Percentiles rank a stretch among this genome's conserved stretches.
Conservation (phyloP, 495 filamentous ascomycete genomes). For the Aspergillus nanangensis region DNA sequence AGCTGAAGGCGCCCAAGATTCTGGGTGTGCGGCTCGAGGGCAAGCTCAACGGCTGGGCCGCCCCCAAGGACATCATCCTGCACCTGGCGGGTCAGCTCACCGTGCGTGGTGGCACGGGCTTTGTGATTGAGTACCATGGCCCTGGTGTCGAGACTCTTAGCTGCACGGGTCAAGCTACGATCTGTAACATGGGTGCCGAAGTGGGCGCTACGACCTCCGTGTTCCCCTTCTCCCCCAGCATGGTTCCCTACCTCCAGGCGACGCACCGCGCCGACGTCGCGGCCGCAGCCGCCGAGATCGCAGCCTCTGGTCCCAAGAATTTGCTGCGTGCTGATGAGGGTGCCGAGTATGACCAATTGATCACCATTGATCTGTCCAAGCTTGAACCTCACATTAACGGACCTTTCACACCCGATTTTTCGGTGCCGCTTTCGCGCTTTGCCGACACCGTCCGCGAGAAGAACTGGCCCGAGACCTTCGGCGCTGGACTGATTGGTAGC, state of each 20-base stretch:
- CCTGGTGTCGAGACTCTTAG: constrained; percentile 85
- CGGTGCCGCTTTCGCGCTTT: constrained; percentile 86
- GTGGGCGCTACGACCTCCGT: constrained; percentile 95
- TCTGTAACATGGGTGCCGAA: constrained; percentile 90
- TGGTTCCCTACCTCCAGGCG: constrained; percentile 73
- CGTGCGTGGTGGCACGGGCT: constrained; percentile 91
- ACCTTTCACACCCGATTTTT: constrained; percentile 92
- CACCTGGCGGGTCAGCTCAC: constrained; percentile 85
- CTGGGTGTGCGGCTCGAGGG: constrained; percentile 84
- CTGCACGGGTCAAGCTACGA: constrained; percentile 88
- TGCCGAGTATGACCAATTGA: constrained; percentile 82
- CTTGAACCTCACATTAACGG: constrained; percentile 98
- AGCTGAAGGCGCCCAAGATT: constrained; percentile 88
- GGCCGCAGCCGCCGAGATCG: constrained; percentile 45
- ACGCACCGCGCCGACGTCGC: constrained; percentile 77
- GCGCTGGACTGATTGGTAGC: constrained; percentile 90
- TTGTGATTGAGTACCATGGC: constrained; percentile 89
- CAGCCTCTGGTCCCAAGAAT: constrained; percentile 21
- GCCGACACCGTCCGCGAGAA: constrained; percentile 76
- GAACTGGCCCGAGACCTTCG: constrained; percentile 85
- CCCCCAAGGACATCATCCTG: constrained; percentile 93
- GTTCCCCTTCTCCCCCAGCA: constrained; percentile 74
- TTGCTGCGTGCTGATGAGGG: constrained; percentile 66
- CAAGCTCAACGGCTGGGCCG: constrained; percentile 81
- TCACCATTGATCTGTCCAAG: constrained; percentile 85